These are phyloP conservation scores for Hymenotorrendiella dingleyae DNA, from an alignment of 2,329 filamentous ascomycete species.

Conservation along the genomic window DNA sequence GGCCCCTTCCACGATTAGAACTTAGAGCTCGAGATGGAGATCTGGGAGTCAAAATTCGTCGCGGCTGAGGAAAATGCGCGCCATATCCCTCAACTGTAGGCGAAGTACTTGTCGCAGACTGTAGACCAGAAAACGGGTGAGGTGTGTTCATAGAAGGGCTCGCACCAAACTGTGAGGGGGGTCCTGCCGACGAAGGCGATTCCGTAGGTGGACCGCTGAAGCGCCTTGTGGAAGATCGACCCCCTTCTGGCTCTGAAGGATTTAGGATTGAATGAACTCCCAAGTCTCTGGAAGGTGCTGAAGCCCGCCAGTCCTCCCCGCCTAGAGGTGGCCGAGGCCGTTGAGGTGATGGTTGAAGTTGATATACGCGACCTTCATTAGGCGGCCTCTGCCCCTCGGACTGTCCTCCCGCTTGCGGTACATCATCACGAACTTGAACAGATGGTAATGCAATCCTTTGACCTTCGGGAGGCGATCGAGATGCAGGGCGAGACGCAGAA, in stretches of 20 bases:
- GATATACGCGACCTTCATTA: constrained; percentile 17
- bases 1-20: constrained; percentile 38
- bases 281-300: constrained; percentile 26
- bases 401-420: constrained; percentile 20
- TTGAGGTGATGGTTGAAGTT: constrained; percentile 20
- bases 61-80: constrained; percentile 24
- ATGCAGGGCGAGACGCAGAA: constrained; percentile 49
- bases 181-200: constrained; percentile 20
- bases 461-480: constrained; percentile 36
- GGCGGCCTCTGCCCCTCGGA: constrained; percentile 22
- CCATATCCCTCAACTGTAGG: constrained; percentile 17
- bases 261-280: constrained; percentile 33
- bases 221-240: constrained; percentile 15
- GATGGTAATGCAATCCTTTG: constrained; percentile 29
- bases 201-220: constrained; percentile 18
- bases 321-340: constrained; percentile 14
- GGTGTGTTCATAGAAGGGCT: constrained; percentile 18
- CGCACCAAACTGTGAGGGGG: constrained; percentile 20
- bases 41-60: constrained; percentile 28
- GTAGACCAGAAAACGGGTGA: constrained; percentile 20
- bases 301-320: constrained; percentile 22
- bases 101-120: constrained; percentile 16
- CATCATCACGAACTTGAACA: constrained; percentile 30
- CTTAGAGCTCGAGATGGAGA: constrained; percentile 49
- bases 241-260: constrained; percentile 27